These are phyloP conservation scores for Phaeotremella skinneri DNA, from an alignment of 768 basidiomycete species.

Conservation along the genomic window DNA sequence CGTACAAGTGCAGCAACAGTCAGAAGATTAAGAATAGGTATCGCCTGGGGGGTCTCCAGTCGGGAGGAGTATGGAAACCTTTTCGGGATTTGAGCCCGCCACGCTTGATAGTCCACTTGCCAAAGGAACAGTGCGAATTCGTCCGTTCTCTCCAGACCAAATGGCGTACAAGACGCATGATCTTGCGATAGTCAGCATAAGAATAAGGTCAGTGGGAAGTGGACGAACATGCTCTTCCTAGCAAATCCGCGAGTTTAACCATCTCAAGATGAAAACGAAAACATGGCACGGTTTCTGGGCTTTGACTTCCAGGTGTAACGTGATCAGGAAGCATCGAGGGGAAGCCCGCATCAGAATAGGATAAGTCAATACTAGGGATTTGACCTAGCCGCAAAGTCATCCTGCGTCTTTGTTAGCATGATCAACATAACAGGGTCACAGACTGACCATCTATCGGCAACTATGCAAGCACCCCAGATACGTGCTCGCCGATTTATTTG, in stretches of 20 bases:
- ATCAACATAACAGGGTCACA: background rate
- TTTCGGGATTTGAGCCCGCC: conserved; percentile 4
- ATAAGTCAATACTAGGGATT: conserved; percentile 12
- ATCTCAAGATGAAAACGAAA: conserved; percentile 13
- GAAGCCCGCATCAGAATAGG: conserved; percentile 7
- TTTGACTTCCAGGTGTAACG: background rate
- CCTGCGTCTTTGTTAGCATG: background rate
- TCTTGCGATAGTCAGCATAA: background rate
- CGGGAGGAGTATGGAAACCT: conserved; percentile 9
- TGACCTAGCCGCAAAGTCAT: conserved; percentile 11
- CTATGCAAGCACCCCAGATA: conserved; percentile 10
- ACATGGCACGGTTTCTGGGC: conserved; percentile 1
- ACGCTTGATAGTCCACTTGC: conserved; percentile 10
- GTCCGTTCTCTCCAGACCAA: conserved; percentile 5
- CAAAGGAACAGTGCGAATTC: conserved; percentile 9
- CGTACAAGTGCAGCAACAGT: conserved; percentile 8
- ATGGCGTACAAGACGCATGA: conserved; percentile 5
- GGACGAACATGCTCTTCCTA: conserved; percentile 12
- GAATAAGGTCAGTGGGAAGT: background rate
- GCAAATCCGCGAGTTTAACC: conserved; percentile 4
- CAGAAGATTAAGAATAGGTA: conserved; percentile 8
- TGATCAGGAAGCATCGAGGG: conserved; percentile 12
- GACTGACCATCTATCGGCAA: conserved; percentile 14
- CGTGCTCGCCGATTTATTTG: conserved; percentile 7
- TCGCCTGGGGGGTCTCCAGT: conserved; percentile 8